phyloP scores from a whole-genome alignment of 1,284 basidiomycete genomes.

The Ganoderma lingzhi region DNA sequence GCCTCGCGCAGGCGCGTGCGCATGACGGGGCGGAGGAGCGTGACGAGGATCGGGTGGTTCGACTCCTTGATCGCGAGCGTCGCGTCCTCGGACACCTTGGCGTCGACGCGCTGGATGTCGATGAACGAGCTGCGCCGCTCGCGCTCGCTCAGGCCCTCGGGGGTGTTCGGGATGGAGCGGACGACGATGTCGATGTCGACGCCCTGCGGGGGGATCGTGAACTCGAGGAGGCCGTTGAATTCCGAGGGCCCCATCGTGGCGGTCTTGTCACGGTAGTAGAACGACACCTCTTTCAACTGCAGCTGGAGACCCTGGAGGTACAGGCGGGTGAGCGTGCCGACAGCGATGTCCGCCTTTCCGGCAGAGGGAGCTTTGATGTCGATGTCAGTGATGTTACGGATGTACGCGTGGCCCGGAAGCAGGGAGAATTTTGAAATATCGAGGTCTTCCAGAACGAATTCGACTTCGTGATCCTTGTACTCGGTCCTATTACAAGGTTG shows the following conservation, averaged over 20 bases:
- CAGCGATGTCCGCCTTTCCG: conserved; percentile 49
- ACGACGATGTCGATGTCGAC: conserved; percentile 72
- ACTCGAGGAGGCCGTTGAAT: conserved; percentile 65
- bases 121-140: conserved; percentile 57
- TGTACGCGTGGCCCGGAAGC: conserved; percentile 73
- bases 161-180: conserved; percentile 62
- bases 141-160: conserved; percentile 50
- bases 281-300: conserved; percentile 67
- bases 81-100: conserved; percentile 60
- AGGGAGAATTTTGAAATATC: conserved; percentile 69
- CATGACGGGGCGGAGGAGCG: conserved; percentile 69
- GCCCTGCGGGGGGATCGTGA: conserved; percentile 69
- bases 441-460: conserved; percentile 77
- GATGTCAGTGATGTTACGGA: conserved; percentile 77
- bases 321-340: conserved; percentile 70
- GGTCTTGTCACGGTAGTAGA: conserved; percentile 72
- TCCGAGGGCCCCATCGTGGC: conserved; percentile 59
- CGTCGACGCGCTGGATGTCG: conserved; percentile 60
- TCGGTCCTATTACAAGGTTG: conserved; percentile 56
- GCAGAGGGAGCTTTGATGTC: conserved; percentile 61
- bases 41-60: conserved; percentile 67
- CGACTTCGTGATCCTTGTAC: conserved; percentile 67
- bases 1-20: conserved; percentile 61
- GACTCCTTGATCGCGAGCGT: conserved; percentile 60
- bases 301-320: conserved; percentile 70